Evolutionary conservation across 257 asterid species (phyloP), one percentile per base, ranked within the genome.

Genomic region (Paraleonurus japonicus): DNA sequence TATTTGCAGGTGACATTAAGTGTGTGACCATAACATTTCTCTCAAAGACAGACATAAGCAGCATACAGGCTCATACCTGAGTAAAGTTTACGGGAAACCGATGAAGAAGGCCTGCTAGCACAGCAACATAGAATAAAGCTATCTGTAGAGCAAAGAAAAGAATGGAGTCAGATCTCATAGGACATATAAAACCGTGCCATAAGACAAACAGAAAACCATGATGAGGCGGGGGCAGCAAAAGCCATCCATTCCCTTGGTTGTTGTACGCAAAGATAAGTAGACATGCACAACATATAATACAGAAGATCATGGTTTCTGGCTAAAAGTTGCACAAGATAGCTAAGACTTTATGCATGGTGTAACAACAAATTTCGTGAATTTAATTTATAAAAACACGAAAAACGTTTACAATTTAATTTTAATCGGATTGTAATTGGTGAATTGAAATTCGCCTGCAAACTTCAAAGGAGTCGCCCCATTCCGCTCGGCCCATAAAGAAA

Each of bases 31-130:
- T 62, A 9, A 55, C 33, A 32, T 59, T 53, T 64, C 68, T 60
- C 50, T 59, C 37, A 64, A 45, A 73, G 64, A 50, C 66, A 33
- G 32, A 78, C 19, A 53, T 20, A 55, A 0, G 28, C 28, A 71
- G 62, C 24, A 54, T 26, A 55, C 33, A 24, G 62, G 33, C 70
- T 79, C 79, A 65, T 81, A 92, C 98, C 98, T 87, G 95, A 81
- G 96, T 83, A 82, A 95, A 95, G 86, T 84, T 95, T 63, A 92
- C 75, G 53, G 97, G 97, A 74, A 92, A 95, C 63, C 98, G 87
- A 77, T 92, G 97, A 76, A 95, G 89, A 87, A 95, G 92, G 72
- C 98, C 95, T 1, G 95, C 99, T 60, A 95, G 86, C 70, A 95
- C 95, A 53, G 95, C 99, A 67, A 87, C 88, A 76, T 92, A 90